A percentile compares a stretch with the other conserved stretches of the same genome.
Conservation (phyloP, 2,329 filamentous ascomycete species). For the Kalaharituber pfeilii region DNA sequence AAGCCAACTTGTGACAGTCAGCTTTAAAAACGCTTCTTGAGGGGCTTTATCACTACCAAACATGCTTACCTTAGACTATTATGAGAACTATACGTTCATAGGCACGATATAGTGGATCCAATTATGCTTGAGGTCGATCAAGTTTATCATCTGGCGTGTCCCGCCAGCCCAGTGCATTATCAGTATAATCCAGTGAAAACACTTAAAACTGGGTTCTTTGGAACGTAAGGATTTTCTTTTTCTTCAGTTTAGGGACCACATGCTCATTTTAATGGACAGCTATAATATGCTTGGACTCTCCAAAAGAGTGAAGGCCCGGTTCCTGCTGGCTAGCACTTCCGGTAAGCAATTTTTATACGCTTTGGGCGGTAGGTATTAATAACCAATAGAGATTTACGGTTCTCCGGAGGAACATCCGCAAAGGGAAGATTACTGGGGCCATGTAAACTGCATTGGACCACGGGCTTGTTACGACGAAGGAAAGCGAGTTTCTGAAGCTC, state of each 20-base stretch:
- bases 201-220: conserved; percentile 24
- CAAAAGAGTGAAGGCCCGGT: conserved; percentile 22
- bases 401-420: conserved; percentile 25
- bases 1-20: conserved; percentile 1
- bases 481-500: conserved; percentile 28
- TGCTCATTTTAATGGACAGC: conserved; percentile 5
- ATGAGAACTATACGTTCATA: conserved; percentile 5
- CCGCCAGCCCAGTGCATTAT: conserved; percentile 25
- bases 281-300: conserved; percentile 25
- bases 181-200: conserved; percentile 25
- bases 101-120: conserved; percentile 23
- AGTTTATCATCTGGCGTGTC: conserved; percentile 26
- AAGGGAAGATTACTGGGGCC: conserved; percentile 27
- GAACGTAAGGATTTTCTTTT: conserved; percentile 18
- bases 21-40: not conserved
- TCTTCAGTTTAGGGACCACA: conserved; percentile 2
- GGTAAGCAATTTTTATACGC: conserved; percentile 5
- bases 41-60: too few relatives aligned
- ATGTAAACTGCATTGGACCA: conserved; percentile 30
- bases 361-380: too few relatives aligned
- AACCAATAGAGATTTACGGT: conserved; percentile 23
- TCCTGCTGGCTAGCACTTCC: conserved; percentile 25
- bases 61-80: conserved; percentile 2
- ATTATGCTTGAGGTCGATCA: conserved; percentile 23
- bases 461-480: conserved; percentile 31